phyloP scores from a whole-genome alignment of 2,329 filamentous ascomycete species.

The Alternaria conjuncta region DNA sequence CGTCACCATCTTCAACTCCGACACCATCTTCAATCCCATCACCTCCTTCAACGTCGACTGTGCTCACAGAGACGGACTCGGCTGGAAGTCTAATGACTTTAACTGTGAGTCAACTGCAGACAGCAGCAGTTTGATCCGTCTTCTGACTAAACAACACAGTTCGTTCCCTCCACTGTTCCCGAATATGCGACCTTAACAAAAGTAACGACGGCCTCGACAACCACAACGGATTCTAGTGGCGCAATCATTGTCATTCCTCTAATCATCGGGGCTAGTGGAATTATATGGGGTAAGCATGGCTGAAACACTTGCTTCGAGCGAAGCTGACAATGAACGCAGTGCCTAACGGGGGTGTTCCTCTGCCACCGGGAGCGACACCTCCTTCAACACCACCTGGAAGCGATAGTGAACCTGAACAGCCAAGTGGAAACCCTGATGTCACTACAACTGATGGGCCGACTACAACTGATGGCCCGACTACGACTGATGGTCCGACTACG shows the following conservation, averaged over 20 bases:
- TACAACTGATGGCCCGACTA: neutral
- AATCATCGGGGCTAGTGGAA: neutral
- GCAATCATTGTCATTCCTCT: neutral
- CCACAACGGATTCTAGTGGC: neutral
- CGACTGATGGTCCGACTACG: neutral
- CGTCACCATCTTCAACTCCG: no score
- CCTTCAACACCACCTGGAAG: neutral
- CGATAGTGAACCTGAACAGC: neutral
- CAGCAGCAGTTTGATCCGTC: neutral
- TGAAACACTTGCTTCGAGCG: neutral
- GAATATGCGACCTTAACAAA: neutral
- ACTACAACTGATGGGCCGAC: neutral
- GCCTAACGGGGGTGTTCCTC: neutral
- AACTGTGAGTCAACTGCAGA: neutral
- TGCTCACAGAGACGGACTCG: neutral
- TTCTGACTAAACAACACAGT: neutral
- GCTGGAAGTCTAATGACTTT: neutral
- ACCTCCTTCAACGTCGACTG: neutral
- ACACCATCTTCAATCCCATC: neutral
- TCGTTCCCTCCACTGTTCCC: neutral
- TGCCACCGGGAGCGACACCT: neutral
- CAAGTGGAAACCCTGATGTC: neutral
- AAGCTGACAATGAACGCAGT: neutral
- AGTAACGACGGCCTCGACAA: neutral
- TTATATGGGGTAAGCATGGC: neutral